A percentile compares a stretch with the other conserved stretches of the same genome.
phyloP scores from a whole-genome alignment of 108 stramenopile genomes.

The Aurantiochytrium sp. region DNA sequence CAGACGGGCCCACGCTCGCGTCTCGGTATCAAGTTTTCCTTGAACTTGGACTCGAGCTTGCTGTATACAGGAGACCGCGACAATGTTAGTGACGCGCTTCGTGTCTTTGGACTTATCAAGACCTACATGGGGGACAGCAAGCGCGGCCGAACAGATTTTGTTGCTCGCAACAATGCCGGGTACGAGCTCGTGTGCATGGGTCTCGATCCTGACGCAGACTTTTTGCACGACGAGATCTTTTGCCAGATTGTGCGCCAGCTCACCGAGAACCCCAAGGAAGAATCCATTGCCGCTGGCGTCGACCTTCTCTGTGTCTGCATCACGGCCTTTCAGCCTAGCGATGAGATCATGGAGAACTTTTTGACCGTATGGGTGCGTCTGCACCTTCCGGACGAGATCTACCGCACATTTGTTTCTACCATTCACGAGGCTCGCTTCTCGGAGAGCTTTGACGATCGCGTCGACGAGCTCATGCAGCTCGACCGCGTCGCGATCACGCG shows the following conservation, averaged over 20 bases:
- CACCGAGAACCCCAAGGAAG: conserved; percentile 35
- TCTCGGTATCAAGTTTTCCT: background rate
- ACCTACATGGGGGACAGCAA: conserved; percentile 8
- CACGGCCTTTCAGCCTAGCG: conserved; percentile 37
- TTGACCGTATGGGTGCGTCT: conserved; percentile 29
- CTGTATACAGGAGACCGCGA: background rate
- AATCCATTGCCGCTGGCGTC: conserved; percentile 32
- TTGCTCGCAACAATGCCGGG: background rate
- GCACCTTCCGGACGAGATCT: background rate
- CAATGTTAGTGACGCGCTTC: background rate
- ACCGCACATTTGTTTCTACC: background rate
- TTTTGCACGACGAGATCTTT: conserved; percentile 39
- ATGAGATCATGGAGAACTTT: conserved; percentile 41
- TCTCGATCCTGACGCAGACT: background rate
- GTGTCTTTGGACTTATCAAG: background rate
- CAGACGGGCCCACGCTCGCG: background rate
- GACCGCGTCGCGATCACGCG: background rate
- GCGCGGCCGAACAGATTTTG: background rate
- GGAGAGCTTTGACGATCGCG: background rate
- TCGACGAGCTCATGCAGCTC: background rate
- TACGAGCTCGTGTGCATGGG: background rate
- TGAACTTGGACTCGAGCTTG: background rate
- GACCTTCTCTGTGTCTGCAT: conserved; percentile 38
- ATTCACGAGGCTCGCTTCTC: background rate
- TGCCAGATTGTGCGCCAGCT: conserved; percentile 55